These are phyloP conservation scores for Metarhizium brunneum DNA, from an alignment of 2,329 filamentous ascomycete genomes.

Conservation along the genomic window DNA sequence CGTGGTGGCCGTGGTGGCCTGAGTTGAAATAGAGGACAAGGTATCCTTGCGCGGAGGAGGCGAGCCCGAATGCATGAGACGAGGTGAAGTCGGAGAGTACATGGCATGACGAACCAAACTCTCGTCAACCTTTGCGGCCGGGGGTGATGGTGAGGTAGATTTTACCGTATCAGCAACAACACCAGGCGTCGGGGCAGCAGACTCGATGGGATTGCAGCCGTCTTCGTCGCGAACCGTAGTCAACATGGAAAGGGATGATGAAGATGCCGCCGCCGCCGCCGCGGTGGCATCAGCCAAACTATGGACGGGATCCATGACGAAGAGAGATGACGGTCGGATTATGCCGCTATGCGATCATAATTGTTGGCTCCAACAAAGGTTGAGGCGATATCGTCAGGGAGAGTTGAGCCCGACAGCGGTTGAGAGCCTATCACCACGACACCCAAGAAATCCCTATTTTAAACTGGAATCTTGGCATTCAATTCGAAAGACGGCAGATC, in stretches of 20 bases:
- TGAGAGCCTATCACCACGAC: background rate
- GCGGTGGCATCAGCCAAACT: conserved; percentile 23
- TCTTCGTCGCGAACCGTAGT: conserved; percentile 7
- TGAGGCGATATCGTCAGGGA: background rate
- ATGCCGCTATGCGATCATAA: background rate
- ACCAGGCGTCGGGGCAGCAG: conserved; percentile 4
- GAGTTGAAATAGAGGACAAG: conserved; percentile 42
- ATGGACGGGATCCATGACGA: conserved; percentile 29
- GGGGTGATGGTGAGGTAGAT: conserved; percentile 16
- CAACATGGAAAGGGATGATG: conserved; percentile 6
- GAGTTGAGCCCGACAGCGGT: background rate
- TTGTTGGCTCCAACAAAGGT: background rate
- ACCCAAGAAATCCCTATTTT: background rate
- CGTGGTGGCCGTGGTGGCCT: conserved; percentile 33
- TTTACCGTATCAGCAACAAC: conserved; percentile 8
- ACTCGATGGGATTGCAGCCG: background rate
- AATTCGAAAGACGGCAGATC: background rate
- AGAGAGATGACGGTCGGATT: background rate
- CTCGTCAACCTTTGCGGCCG: conserved; percentile 9
- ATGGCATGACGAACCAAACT: conserved; percentile 5
- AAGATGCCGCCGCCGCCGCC: background rate
- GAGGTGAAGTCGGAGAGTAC: conserved; percentile 9
- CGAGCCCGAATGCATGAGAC: conserved; percentile 16
- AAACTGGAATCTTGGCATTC: background rate
- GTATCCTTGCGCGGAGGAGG: conserved; percentile 38